Percentiles rank a stretch among this genome's conserved stretches.
Evolutionary conservation across 345 rosid species (phyloP).

Genomic region (Nasturtium officinale): DNA sequence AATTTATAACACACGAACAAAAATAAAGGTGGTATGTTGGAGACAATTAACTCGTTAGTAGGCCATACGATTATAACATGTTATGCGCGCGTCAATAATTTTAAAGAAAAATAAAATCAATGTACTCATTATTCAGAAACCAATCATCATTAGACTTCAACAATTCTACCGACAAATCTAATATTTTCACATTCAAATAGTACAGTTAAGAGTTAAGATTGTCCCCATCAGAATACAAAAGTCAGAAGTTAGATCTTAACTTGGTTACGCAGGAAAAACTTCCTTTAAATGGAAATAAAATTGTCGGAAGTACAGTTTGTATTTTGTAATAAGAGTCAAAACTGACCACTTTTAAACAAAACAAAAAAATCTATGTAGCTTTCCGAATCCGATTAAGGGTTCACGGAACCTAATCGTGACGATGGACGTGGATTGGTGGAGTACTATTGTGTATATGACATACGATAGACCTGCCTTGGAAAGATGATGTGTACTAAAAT

Average conservation of each 20-base stretch:
- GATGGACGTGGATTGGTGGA: constrained; percentile 8
- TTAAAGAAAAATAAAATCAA: no score
- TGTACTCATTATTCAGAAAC: neutral
- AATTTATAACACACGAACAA: constrained; percentile 12
- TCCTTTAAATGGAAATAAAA: constrained; percentile 26
- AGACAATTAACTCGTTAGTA: constrained; percentile 2
- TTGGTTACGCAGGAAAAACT: constrained; percentile 20
- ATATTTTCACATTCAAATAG: neutral
- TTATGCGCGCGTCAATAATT: neutral
- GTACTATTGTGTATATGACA: neutral
- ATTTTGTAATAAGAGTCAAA: constrained; percentile 18
- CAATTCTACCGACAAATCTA: constrained; percentile 6
- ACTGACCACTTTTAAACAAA: constrained; percentile 4
- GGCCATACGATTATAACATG: neutral
- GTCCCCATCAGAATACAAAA: constrained; percentile 35
- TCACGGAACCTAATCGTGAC: constrained; percentile 40
- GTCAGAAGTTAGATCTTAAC: constrained; percentile 16
- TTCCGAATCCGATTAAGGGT: constrained; percentile 24
- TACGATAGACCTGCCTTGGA: constrained; percentile 12
- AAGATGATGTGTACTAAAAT: neutral
- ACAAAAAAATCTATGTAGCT: neutral
- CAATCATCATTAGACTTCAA: constrained; percentile 5
- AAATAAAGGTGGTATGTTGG: neutral
- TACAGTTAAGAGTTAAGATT: constrained; percentile 3
- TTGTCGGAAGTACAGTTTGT: constrained; percentile 39